Evolutionary conservation across 352 stramenopile genomes (phyloP).

Genomic region (Globisporangium okanoganense): DNA sequence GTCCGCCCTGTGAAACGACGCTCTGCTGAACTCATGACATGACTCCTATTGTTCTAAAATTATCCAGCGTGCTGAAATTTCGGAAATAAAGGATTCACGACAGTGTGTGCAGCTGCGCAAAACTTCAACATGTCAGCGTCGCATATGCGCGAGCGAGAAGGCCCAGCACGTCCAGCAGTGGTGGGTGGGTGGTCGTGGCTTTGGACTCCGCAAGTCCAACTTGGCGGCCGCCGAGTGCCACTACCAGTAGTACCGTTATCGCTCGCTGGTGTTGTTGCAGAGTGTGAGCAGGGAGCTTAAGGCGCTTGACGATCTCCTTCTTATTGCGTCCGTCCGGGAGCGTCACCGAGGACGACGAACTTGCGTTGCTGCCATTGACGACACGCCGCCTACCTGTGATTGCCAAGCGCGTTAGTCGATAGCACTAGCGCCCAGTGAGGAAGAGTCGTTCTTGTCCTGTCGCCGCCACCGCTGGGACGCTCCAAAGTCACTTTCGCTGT

Average conservation of each 20-base stretch:
- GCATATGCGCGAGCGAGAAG: too few relatives aligned
- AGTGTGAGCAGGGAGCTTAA: conserved; percentile 58
- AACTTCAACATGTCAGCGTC: conserved; percentile 14
- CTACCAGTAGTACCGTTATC: too few relatives aligned
- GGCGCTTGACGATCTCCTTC: conserved; percentile 91
- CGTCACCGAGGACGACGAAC: not conserved
- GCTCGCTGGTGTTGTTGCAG: too few relatives aligned
- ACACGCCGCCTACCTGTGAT: conserved; percentile 17
- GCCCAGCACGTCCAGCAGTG: conserved; percentile 86
- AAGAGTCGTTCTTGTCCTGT: conserved; percentile 12
- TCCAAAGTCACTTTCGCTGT: too few relatives aligned
- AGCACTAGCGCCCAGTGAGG: conserved; percentile 12
- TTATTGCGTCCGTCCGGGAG: conserved; percentile 66
- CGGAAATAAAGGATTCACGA: not conserved
- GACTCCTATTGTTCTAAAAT: not conserved
- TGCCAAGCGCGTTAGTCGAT: conserved; percentile 32
- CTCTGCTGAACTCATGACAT: not conserved
- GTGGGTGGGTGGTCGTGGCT: too few relatives aligned
- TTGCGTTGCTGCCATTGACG: conserved; percentile 17
- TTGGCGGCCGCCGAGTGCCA: too few relatives aligned
- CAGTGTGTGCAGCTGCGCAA: not conserved
- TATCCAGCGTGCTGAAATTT: too few relatives aligned
- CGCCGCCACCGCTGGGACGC: not conserved
- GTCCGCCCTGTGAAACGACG: not conserved
- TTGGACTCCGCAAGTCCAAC: too few relatives aligned